Evolutionary conservation across 1,284 basidiomycete species (phyloP).

Genomic region (Coriolopsis trogii): DNA sequence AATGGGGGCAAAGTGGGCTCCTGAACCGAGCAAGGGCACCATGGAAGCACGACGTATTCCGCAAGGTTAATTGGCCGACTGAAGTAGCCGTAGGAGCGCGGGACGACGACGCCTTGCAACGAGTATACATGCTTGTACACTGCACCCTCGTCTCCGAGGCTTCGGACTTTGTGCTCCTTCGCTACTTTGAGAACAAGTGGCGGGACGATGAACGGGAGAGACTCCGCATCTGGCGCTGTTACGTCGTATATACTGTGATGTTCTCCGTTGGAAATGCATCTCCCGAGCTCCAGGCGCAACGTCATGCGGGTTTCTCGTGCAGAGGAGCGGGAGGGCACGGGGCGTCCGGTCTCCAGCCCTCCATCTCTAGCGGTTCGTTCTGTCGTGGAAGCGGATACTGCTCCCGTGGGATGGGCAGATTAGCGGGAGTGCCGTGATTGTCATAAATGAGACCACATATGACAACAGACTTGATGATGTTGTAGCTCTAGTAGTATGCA

Average conservation of each 20-base stretch:
- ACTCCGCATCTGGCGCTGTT: not conserved
- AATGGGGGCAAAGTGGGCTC: not conserved
- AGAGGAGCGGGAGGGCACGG: too few species aligned
- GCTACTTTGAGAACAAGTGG: slow-evolving; percentile 7
- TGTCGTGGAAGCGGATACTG: too few species aligned
- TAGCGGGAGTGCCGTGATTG: too few species aligned
- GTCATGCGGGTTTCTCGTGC: too few species aligned
- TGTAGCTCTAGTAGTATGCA: too few species aligned
- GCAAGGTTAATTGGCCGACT: not conserved
- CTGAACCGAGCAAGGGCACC: not conserved
- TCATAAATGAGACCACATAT: too few species aligned
- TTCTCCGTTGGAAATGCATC: not conserved
- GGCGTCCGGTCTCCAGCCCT: too few species aligned
- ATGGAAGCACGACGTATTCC: not conserved
- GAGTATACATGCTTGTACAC: not conserved
- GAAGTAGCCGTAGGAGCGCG: not conserved
- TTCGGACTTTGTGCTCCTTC: not conserved
- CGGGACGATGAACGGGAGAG: not conserved
- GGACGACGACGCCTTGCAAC: not conserved
- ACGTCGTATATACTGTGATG: not conserved
- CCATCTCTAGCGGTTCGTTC: too few species aligned
- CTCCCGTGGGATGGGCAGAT: too few species aligned
- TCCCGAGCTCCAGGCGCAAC: not conserved
- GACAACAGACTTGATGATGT: too few species aligned
- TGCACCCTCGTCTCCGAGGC: not conserved